These are phyloP conservation scores for Erigeron philadelphicus DNA, from an alignment of 140 eudicot species.

Conservation along the genomic window DNA sequence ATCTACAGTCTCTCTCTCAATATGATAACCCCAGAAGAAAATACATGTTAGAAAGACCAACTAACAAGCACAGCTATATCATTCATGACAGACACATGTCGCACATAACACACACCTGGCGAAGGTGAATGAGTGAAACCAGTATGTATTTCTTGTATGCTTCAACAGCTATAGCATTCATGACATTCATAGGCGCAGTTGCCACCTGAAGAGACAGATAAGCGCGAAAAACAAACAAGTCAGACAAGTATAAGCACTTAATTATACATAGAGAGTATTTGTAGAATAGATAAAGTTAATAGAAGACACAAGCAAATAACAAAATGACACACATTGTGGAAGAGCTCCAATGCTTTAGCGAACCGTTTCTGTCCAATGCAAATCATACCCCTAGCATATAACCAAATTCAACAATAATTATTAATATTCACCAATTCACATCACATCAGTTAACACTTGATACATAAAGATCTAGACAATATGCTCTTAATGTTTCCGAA, in stretches of 20 bases:
- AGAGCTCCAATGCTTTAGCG: conserved; percentile 80
- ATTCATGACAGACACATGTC: background rate
- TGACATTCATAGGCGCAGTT: conserved; percentile 82
- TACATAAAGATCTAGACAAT: background rate
- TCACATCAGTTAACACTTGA: conserved; percentile 16
- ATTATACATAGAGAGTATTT: conserved; percentile 8
- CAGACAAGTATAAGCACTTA: background rate
- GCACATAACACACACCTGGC: conserved; percentile 59
- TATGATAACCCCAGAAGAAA: conserved; percentile 8
- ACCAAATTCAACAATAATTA: conserved; percentile 25
- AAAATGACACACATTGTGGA: conserved; percentile 64
- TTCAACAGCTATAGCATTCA: conserved; percentile 85
- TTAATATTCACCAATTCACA: background rate
- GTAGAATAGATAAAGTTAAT: background rate
- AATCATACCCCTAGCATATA: conserved; percentile 67
- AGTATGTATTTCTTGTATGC: conserved; percentile 91
- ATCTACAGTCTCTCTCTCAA: background rate
- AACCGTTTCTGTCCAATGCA: conserved; percentile 83
- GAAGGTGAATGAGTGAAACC: conserved; percentile 91
- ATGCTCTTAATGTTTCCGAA: conserved; percentile 4
- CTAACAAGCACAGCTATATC: conserved; percentile 12
- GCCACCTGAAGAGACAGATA: conserved; percentile 57
- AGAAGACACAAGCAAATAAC: conserved; percentile 15
- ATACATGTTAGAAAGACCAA: background rate
- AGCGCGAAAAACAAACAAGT: conserved; percentile 8